Evolutionary conservation across 441 rosid species (phyloP), one percentile per base, ranked within the genome.

Genomic region (Erysimum pusillum): DNA sequence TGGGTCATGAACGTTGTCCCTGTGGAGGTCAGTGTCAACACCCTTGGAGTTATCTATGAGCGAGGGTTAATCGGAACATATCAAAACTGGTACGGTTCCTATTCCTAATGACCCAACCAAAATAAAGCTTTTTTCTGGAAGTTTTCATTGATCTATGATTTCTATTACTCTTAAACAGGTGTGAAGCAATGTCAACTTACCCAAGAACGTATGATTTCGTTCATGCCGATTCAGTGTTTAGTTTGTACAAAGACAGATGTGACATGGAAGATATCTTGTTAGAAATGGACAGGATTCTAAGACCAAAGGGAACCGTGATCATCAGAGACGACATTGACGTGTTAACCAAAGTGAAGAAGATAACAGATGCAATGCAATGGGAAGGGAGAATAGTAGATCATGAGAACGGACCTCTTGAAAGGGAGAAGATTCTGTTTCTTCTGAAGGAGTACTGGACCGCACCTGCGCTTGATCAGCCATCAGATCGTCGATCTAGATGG

Each of bases 151-250:
- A 41, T 38, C 63, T 61, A 18, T 41, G 11, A 41, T 10, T 12
- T 41, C 44, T 7, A 17, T 17, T 15, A 34, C n/a, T 39, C 32
- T 28, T 28, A 18, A 41, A 41, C 63, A 89, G 92, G 92, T 87
- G 93, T 18, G 90, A 89, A 81, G 90, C 94, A 39, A 84, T 89
- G 91, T 89, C 94, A 44, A 89, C 89, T 11, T 89, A 87, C 68
- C 94, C 94, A 25, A 83, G 94, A 44, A 87, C 94, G 45, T 87
- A 86, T 45, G 91, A 86, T 72, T 84, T 87, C 45, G 81, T 89
- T 31, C 91, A 89, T 58, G 89, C 87, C 1, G 84, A 80, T 15
- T 81, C 86, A 11, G 69, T 85, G 56, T 85, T 85, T 63, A 85
- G 67, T 25, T 73, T 83, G 58, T 86, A 84, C 67, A 74, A 79